Conservation (phyloP, 352 stramenopile genomes). For the Aphanomyces stellatus region DNA sequence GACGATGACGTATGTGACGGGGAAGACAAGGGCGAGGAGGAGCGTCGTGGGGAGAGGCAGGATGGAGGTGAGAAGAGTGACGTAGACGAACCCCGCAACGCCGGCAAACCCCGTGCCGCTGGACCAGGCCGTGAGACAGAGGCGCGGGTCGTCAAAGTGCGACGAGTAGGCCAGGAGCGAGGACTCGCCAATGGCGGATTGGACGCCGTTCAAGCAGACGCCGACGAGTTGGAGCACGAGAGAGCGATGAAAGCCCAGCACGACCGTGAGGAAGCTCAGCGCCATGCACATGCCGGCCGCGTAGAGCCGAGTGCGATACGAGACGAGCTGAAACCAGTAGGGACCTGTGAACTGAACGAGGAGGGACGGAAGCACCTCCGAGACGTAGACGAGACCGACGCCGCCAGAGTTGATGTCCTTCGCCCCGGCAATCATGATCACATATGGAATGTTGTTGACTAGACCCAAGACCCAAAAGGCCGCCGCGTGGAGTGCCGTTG, state of each 20-base stretch:
- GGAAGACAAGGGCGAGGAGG: slow-evolving; percentile 60
- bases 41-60: slow-evolving; percentile 17
- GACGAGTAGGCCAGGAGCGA: slow-evolving; percentile 83
- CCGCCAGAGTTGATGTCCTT: slow-evolving; percentile 88
- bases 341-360: slow-evolving; percentile 84
- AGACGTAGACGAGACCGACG: slow-evolving; percentile 89
- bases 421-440: slow-evolving; percentile 92
- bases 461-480: slow-evolving; percentile 90
- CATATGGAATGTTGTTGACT: slow-evolving; percentile 91
- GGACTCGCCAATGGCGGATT: slow-evolving; percentile 85
- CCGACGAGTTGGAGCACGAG: slow-evolving; percentile 77
- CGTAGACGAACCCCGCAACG: slow-evolving; percentile 85
- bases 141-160: slow-evolving; percentile 60
- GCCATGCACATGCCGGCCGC: slow-evolving; percentile 72
- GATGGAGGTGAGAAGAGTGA: slow-evolving; percentile 51
- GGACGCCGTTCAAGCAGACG: slow-evolving; percentile 77
- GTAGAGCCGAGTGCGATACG: slow-evolving; percentile 74
- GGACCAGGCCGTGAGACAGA: slow-evolving; percentile 85
- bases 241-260: slow-evolving; percentile 34
- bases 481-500: neutral
- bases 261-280: slow-evolving; percentile 70
- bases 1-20: slow-evolving; percentile 45
- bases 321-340: slow-evolving; percentile 92
- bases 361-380: slow-evolving; percentile 85
- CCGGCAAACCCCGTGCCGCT: slow-evolving; percentile 90